Evolutionary conservation across 495 filamentous ascomycete species (phyloP).

Genomic region (Hypoxylon perforatum): DNA sequence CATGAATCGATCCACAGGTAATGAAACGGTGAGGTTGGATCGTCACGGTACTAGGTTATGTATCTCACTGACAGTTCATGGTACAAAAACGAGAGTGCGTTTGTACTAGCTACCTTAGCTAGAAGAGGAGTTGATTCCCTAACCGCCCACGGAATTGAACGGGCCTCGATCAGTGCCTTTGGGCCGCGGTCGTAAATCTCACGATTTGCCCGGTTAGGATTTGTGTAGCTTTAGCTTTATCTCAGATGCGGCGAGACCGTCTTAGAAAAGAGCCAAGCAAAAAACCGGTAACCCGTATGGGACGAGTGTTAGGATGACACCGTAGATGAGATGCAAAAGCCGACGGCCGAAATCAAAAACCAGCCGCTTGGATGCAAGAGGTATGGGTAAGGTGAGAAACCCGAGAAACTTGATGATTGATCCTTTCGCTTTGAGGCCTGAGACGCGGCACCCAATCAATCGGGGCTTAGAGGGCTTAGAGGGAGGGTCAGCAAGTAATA

Average conservation of each 20-base stretch:
- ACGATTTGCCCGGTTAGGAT: constrained; percentile 8
- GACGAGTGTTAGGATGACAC: not conserved
- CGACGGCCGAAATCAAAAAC: constrained; percentile 21
- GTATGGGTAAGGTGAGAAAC: constrained; percentile 43
- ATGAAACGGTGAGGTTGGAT: constrained; percentile 41
- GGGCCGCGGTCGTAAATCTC: constrained; percentile 26
- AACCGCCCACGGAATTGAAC: constrained; percentile 17
- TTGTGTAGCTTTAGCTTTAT: constrained; percentile 10
- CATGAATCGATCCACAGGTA: constrained; percentile 39
- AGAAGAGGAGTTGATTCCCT: constrained; percentile 27
- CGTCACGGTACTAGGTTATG: too few relatives aligned
- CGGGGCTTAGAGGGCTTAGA: constrained; percentile 14
- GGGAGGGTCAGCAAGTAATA: constrained; percentile 41
- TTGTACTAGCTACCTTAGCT: constrained; percentile 8
- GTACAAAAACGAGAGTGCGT: constrained; percentile 23
- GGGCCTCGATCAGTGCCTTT: constrained; percentile 30
- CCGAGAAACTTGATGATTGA: constrained; percentile 31
- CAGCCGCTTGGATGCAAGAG: constrained; percentile 27
- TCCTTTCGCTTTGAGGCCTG: constrained; percentile 36
- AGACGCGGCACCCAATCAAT: constrained; percentile 41
- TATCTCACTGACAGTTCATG: constrained; percentile 38
- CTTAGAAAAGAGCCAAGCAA: constrained; percentile 16
- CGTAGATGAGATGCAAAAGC: constrained; percentile 7
- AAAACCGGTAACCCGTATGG: constrained; percentile 4
- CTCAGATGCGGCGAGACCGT: constrained; percentile 20